Evolutionary conservation across 2,329 filamentous ascomycete species (phyloP), one percentile per base, ranked within the genome.

Genomic region (Camptophora hylomeconis): DNA sequence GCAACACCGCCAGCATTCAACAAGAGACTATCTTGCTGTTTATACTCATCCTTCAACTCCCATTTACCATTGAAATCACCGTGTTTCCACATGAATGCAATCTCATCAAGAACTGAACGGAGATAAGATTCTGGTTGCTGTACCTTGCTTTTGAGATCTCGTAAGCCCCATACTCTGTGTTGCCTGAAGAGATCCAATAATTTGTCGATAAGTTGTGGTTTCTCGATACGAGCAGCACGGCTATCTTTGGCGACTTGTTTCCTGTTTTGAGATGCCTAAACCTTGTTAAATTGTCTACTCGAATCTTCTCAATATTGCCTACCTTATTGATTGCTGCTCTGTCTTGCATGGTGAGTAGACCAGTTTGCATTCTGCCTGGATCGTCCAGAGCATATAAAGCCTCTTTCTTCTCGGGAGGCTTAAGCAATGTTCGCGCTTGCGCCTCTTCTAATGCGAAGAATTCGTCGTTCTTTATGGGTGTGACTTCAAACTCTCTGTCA

Each of bases 151-250:
- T 83, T 82, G 43, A 98, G 69, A 4, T 79, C 72, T 49, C 82
- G 86, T 65, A 95, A 80, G n/a, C 80, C 75, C 86, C 87, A 98
- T 56, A 89, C 95, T 45, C 77, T 75, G 64, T 80, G 92, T 46
- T 79, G 64, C 32, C 76, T 72, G 72, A 94, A 98, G 50, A 76
- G 79, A 26, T 69, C 60, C 61, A 87, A 84, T 37, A 98, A 75
- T 40, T 72, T 69, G 57, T 94, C 86, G 57, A 92, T 60, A 38
- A 98, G 73, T 47, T 89, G 79, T 63, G 83, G 78, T 54, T 86
- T 75, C 24, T 83, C 76, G 57, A 95, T 86, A 57, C 89, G 86
- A 18, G 82, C 80, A 16, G 81, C 78, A 62, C 95, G 94, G 57
- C 82, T 76, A 45, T 81, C 76, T 51, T 72, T 69, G 5, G 69